phyloP scores from a whole-genome alignment of 768 basidiomycete genomes.

The Zangia roseola region DNA sequence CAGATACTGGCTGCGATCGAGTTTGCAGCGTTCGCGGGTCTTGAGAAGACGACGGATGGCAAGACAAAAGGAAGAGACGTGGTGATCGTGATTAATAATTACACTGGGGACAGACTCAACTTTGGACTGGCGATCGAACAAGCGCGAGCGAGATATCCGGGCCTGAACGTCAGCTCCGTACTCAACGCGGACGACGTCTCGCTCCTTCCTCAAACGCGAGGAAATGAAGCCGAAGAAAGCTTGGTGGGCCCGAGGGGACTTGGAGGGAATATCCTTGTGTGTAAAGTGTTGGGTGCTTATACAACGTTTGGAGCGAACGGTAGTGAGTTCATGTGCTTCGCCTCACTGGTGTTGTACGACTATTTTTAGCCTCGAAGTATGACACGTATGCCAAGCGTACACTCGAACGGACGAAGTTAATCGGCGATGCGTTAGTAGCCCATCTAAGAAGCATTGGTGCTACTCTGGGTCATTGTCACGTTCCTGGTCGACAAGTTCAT shows the following conservation, averaged over 20 bases:
- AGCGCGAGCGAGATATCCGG: slow-evolving; percentile 37
- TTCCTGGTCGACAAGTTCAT: slow-evolving; percentile 42
- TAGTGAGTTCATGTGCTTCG: slow-evolving; percentile 22
- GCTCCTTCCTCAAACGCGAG: slow-evolving; percentile 27
- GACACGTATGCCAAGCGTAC: slow-evolving; percentile 8
- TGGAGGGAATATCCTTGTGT: slow-evolving; percentile 48
- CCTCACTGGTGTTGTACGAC: slow-evolving; percentile 8
- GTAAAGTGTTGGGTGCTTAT: slow-evolving; percentile 55
- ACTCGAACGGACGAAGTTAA: slow-evolving; percentile 17
- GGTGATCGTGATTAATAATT: slow-evolving; percentile 47
- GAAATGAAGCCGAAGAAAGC: slow-evolving; percentile 9
- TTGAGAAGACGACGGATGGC: slow-evolving; percentile 7
- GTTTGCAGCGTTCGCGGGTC: slow-evolving; percentile 40
- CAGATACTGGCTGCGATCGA: slow-evolving; percentile 52
- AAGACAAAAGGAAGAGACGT: slow-evolving; percentile 12
- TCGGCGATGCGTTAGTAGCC: slow-evolving; percentile 34
- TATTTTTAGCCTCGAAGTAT: background rate
- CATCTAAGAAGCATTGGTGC: slow-evolving; percentile 36
- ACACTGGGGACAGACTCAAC: slow-evolving; percentile 56
- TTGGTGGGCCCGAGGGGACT: slow-evolving; percentile 51
- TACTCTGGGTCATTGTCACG: slow-evolving; percentile 56
- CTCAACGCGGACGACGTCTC: slow-evolving; percentile 59
- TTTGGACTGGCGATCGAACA: slow-evolving; percentile 58
- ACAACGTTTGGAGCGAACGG: slow-evolving; percentile 35
- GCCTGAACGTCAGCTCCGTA: slow-evolving; percentile 41